Base-by-base conservation (phyloP, 2,329 filamentous ascomycete genomes). In the Fusarium circinatum region DNA sequence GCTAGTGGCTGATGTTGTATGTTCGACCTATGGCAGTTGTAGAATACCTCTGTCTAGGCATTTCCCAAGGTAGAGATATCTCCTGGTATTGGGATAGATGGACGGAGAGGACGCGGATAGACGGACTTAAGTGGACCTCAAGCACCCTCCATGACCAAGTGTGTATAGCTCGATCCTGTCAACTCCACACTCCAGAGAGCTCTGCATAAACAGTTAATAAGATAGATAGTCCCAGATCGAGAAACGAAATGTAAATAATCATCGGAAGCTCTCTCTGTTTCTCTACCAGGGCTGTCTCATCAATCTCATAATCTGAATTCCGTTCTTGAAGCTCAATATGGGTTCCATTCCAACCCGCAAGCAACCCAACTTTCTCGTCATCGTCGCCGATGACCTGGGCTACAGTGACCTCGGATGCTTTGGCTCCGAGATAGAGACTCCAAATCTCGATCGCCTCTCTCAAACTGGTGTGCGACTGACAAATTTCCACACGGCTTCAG, bases 401-500 rank as follows among this genome's bases (percentile, higher is more conserved):
- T 79, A 74, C 51, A 77, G 74, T 45, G 78, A 79, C 42, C 67
- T 68, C 20, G 71, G 73, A n/a, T 71, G 67, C 30, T 90, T 88
- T 72, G 88, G 88, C 54, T 85, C 86, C 69, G 88, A 90, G 79
- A 90, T 90, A 71, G 82, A 82, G 20, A 90, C 88, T 0, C 89
- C 88, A 8, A 86, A 88, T 72, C 82, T 90, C 28, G 87, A 90
- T 80, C 84, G 84, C 20, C 78, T 88, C 5, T 85, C 86, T 1
- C 76, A 83, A 45, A 78, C 84, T 44, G 85, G 88, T 15, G 75
- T 90, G 18, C 84, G 87, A 4, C 86, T 90, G 68, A 90, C 88
- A 0, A 86, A 89, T 65, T 90, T 89, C 76, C 88, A 90, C 70
- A 86, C 88, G 2, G 89, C 88, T 2, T 86, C 88, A 24, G 88